Evolutionary conservation across 768 basidiomycete genomes (phyloP).

Genomic region (Lactarius vividus): DNA sequence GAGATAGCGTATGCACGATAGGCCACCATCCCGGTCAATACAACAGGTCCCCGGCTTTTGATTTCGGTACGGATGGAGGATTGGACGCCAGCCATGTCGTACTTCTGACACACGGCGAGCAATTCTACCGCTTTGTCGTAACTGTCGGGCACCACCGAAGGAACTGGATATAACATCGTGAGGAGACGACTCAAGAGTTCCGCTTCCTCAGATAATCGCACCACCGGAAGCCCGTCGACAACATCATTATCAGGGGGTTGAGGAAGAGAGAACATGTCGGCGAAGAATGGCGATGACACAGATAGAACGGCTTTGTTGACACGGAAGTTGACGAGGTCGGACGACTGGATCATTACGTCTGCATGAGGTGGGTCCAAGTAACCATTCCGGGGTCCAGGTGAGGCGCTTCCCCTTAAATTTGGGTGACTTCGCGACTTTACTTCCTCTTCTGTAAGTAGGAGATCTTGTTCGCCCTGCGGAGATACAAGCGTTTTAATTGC

Average conservation of each 20-base stretch:
- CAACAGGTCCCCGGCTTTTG: background rate
- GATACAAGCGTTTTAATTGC: background rate
- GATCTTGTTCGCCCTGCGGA: background rate
- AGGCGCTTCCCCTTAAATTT: background rate
- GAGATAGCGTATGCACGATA: slow-evolving; percentile 25
- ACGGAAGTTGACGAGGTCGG: background rate
- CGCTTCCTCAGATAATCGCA: background rate
- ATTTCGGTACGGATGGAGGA: slow-evolving; percentile 1
- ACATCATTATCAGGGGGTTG: background rate
- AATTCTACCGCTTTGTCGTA: background rate
- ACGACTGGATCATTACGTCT: background rate
- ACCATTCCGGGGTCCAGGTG: background rate
- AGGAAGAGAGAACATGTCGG: background rate
- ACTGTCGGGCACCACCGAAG: background rate
- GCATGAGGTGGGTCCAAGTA: background rate
- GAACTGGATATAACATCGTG: background rate
- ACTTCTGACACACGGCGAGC: slow-evolving; percentile 29
- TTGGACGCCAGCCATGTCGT: slow-evolving; percentile 26
- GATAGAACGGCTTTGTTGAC: slow-evolving; percentile 3
- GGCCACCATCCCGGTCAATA: slow-evolving; percentile 7
- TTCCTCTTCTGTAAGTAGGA: background rate
- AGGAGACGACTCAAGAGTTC: background rate
- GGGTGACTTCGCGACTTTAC: background rate
- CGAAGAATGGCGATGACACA: slow-evolving; percentile 6
- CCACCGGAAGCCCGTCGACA: background rate